Evolutionary conservation across 139 green algal genomes (phyloP).

Genomic region (Marvania coccoides): DNA sequence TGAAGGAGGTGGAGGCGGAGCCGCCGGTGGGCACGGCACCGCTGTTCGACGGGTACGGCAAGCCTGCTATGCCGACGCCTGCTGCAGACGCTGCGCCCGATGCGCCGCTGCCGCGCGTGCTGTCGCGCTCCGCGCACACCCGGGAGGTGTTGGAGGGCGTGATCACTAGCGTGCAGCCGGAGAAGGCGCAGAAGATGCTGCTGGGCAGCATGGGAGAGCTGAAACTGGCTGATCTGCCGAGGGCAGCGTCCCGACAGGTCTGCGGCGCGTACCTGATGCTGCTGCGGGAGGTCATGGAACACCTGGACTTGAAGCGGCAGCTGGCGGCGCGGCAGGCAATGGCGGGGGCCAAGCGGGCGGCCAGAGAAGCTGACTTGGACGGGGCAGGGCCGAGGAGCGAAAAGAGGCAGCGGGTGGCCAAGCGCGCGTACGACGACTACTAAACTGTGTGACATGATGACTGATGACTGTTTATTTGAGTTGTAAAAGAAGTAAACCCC

Average conservation of each 20-base stretch:
- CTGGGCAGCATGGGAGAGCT: constrained; percentile 53
- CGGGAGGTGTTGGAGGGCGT: constrained; percentile 20
- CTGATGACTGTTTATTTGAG: no score
- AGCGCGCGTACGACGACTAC: not conserved
- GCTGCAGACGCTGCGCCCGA: not conserved
- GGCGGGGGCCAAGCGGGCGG: not conserved
- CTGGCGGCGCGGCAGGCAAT: constrained; percentile 16
- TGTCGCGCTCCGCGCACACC: constrained; percentile 38
- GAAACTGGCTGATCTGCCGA: constrained; percentile 29
- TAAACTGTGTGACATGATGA: no score
- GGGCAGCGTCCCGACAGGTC: constrained; percentile 27
- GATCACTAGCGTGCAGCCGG: not conserved
- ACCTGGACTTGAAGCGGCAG: constrained; percentile 47
- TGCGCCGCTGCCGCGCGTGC: constrained; percentile 32
- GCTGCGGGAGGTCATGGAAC: constrained; percentile 42
- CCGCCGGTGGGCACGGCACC: constrained; percentile 35
- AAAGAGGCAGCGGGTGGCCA: not conserved
- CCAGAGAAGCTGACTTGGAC: not conserved
- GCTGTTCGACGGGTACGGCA: constrained; percentile 43
- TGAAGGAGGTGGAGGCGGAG: constrained; percentile 22
- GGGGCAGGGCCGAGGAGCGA: not conserved
- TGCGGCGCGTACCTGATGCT: constrained; percentile 56
- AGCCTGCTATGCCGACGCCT: constrained; percentile 29
- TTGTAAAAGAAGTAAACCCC: no score
- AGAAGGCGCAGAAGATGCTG: constrained; percentile 45